These are phyloP conservation scores for Naganishia cerealis DNA, from an alignment of 1,284 basidiomycete genomes.

Conservation along the genomic window DNA sequence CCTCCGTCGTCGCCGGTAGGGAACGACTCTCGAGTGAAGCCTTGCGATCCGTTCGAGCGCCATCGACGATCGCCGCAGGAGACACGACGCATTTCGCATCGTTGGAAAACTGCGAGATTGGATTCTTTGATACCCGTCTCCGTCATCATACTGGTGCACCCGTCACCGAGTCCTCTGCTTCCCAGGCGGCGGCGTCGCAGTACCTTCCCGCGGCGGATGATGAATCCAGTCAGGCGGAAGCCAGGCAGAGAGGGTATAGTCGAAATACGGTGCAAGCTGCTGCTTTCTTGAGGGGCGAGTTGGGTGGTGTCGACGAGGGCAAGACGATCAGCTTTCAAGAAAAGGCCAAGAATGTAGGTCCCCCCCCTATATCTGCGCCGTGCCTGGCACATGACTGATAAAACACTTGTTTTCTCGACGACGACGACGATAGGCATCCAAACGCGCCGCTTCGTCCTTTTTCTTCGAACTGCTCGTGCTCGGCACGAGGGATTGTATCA, in stretches of 20 bases:
- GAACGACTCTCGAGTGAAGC: slow-evolving; percentile 19
- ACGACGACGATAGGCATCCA: too few relatives aligned
- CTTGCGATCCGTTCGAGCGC: slow-evolving; percentile 14
- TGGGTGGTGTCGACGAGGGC: slow-evolving; percentile 57
- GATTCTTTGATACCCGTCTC: slow-evolving; percentile 71
- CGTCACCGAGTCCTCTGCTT: slow-evolving; percentile 33
- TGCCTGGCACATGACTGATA: neutral
- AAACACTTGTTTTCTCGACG: slow-evolving; percentile 4
- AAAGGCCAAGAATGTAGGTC: slow-evolving; percentile 69
- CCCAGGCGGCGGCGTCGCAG: slow-evolving; percentile 25
- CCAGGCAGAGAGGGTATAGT: slow-evolving; percentile 65
- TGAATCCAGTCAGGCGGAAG: slow-evolving; percentile 57
- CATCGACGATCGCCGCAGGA: slow-evolving; percentile 1
- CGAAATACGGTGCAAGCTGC: slow-evolving; percentile 89
- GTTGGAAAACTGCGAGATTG: slow-evolving; percentile 55
- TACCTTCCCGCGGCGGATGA: slow-evolving; percentile 36
- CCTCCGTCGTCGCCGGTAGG: neutral
- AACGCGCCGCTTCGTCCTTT: slow-evolving; percentile 88
- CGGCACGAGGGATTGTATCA: slow-evolving; percentile 84
- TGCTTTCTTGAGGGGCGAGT: slow-evolving; percentile 72
- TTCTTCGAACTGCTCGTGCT: slow-evolving; percentile 97
- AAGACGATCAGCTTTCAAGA: slow-evolving; percentile 70
- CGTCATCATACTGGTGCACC: slow-evolving; percentile 45
- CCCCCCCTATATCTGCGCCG: slow-evolving; percentile 19
- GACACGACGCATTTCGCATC: slow-evolving; percentile 2